Base-by-base conservation (phyloP, 2,329 filamentous ascomycete species). In the Xylaria sp. region DNA sequence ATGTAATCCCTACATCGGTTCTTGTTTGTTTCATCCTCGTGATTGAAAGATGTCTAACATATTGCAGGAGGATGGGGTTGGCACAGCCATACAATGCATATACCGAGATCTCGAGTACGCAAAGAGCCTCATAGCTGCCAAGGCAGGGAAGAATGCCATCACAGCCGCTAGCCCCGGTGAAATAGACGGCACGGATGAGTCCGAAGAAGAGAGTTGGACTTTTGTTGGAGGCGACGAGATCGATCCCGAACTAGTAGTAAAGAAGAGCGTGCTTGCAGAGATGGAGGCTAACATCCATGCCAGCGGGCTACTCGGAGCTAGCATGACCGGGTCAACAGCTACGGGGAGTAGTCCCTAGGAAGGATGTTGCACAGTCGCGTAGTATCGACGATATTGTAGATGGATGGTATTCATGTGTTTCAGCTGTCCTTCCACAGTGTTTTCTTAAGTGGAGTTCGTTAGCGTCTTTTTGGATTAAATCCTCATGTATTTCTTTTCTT, bases 81-180 rank as follows among this genome's bases (percentile, higher is more conserved):
- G 90, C 50, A 91, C 84, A 4, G 95, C 94, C 5, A 95, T 98
- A 65, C 92, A 97, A 76, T 91, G 88, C 63, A 92, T 99, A 60
- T 99, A 98, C 75, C 90, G 95, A 43, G 94, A 98, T 75, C 84
- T 98, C 59, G 95, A 98, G 74, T 97, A 97, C 71, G 94, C 95
- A 38, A 91, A 87, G 76, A 90, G 89, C 15, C 82, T 98, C 46
- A 90, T 97, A 75, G 91, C 90, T 76, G 86, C 81, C 60, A 86
- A 86, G 75, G 78, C 79, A 1, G 80, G 80, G 65, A 86, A 85
- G 76, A 88, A 80, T 59, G 75, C 72, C 45, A 69, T 69, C 8
- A 73, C 31, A 71, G 76, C 76, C 5, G 76, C 75, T 46, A 69
- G 63, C 50, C 61, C 69, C 1, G 69, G 68, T 50, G 74, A 67